phyloP scores from a whole-genome alignment of 768 basidiomycete species.

The Russula brevipes region DNA sequence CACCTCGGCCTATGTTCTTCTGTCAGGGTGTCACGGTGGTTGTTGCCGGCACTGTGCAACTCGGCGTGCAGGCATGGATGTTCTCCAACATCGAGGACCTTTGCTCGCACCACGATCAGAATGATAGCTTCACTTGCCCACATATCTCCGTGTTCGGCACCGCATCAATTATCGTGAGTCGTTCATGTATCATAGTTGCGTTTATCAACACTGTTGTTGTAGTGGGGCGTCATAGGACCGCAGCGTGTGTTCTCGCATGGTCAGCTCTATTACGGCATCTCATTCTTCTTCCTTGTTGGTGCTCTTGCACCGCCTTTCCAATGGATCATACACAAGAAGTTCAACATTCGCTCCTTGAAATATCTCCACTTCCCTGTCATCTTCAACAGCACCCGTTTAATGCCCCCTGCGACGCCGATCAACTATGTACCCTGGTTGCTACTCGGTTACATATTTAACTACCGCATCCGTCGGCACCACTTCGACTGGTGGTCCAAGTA shows the following conservation, averaged over 20 bases:
- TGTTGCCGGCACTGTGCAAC: conserved; percentile 66
- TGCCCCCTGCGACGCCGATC: conserved; percentile 41
- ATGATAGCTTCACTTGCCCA: conserved; percentile 67
- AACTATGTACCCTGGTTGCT: conserved; percentile 39
- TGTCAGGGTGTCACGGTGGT: conserved; percentile 62
- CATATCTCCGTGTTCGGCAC: conserved; percentile 69
- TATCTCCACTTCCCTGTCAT: conserved; percentile 57
- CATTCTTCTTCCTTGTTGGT: conserved; percentile 77
- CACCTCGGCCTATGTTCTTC: conserved; percentile 68
- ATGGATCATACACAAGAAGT: conserved; percentile 40
- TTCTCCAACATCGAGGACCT: conserved; percentile 63
- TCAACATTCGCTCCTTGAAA: conserved; percentile 32
- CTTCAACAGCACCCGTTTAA: conserved; percentile 37
- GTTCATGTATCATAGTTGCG: background rate
- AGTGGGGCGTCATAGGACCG: conserved; percentile 71
- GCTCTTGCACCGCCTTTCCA: conserved; percentile 52
- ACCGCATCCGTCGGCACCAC: conserved; percentile 36
- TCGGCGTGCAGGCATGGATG: conserved; percentile 75
- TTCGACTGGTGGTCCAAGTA: conserved; percentile 40
- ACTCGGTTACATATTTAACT: conserved; percentile 37
- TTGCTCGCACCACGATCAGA: conserved; percentile 48
- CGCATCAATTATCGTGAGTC: conserved; percentile 64
- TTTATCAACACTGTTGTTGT: background rate
- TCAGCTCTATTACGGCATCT: conserved; percentile 32
- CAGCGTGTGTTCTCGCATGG: conserved; percentile 31